Evolutionary conservation across 345 rosid genomes (phyloP), one percentile per base, ranked within the genome.

Genomic region (Mangifera indica): DNA sequence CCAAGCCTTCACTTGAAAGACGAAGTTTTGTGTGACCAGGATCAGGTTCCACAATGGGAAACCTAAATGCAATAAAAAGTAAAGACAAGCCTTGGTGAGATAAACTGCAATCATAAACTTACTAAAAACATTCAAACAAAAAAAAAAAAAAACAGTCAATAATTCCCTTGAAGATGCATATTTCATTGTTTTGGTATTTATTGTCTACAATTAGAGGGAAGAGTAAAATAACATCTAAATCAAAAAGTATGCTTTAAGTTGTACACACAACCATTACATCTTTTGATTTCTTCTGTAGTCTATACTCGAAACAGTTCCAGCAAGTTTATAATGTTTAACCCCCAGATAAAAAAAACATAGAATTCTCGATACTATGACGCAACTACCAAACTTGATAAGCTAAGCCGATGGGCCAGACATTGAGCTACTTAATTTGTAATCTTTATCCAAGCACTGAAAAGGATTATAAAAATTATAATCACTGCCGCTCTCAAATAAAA

Each of bases 1-100:
- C 97, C 83, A 93, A 83, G 59, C 99, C 99, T 81, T 87, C 96
- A 73, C 84, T 86, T 45, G 96, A 67, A 81, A 96, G 98, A 49
- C 88, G 97, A 71, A 96, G 98, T 84, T 96, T 96, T 40, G 98
- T 96, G 74, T 93, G 99, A 72, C 91, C 90, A 44, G 93, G 96
- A 87, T 90, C 97, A 83, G 99, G 99, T 72, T 93, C 99, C 32
- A 93, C 82, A 42, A 96, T 91, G 18, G 97, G 97, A 83, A 93
- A 93, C 70, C 99, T 96, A 83, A 52, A 78, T 56, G 66, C 14
- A 52, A n/a, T n/a, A 46, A 48, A 79, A 67, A 76, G 68, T 77
- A 25, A 59, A 42, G 69, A 66, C 9, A 26, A 48, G 58, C 57
- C 71, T 54, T 51, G 61, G 44, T 40, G 34, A 60, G 42, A 15